Evolutionary conservation across 352 stramenopile genomes (phyloP), one percentile per base, ranked within the genome.

Genomic region (Globisporangium parvum): DNA sequence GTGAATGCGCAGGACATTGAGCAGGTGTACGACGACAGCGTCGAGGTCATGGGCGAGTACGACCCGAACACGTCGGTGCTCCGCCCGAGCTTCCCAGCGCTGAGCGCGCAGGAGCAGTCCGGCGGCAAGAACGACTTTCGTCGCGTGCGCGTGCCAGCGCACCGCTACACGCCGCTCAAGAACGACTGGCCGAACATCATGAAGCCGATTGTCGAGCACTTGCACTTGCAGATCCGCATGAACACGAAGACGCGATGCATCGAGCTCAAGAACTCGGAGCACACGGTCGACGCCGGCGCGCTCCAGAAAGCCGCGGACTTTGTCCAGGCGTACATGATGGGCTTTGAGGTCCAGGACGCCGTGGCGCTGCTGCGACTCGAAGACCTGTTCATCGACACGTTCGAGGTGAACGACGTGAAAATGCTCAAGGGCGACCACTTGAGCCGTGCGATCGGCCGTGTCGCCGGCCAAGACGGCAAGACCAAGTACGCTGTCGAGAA

Each of bases 401-500:
- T 99, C 63, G 91, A 99, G 65, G 90, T 98, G 18, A 98, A 96
- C 37, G 96, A 98, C 66, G 96, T 98, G 39, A 93, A 98, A 75
- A 96, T 98, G 68, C 87, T 99, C 53, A 91, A 96, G 62, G 97
- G 97, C 42, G 97, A 99, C 77, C 97, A 99, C 71, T 80, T 99
- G 52, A 98, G 87, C 51, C 95, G 97, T 65, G 97, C 97, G 23
- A 98, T 99, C 67, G 97, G 97, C 53, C 95, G 97, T 67, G 83
- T 99, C 35, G 97, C 97, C 1, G 97, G 97, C 60, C 96, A 99
- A 80, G 96, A 98, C 72, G 96, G 97, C 56, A 99, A 99, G 80
- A 99, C 97, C 53, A 96, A 98, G 69, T 94, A 96, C 80, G 97
- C 97, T 10, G 99, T 99, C 65, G 97, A 99, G 80, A 99, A 99